These are phyloP conservation scores for Leccinum holopus DNA, from an alignment of 1,284 basidiomycete species.

Conservation along the genomic window DNA sequence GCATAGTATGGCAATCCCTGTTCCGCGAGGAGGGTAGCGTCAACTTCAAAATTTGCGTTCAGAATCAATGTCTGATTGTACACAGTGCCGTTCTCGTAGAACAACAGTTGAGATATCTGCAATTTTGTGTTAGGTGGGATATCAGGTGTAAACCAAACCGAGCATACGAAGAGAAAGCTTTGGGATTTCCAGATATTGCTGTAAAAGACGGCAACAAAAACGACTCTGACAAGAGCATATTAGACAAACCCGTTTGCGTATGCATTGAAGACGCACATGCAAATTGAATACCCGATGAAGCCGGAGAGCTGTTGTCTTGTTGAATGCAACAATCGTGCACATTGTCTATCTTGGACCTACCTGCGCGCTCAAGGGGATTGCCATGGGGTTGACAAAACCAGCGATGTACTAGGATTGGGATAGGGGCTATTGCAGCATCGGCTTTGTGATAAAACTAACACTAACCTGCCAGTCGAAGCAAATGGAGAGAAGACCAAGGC, in stretches of 20 bases:
- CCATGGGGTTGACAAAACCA: conserved; percentile 41
- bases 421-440: background rate
- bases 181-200: conserved; percentile 49
- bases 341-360: conserved; percentile 13
- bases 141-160: background rate
- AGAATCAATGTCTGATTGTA: conserved; percentile 51
- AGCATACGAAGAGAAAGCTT: conserved; percentile 48
- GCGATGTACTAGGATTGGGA: conserved; percentile 42
- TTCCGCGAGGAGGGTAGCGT: conserved; percentile 41
- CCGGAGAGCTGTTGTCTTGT: conserved; percentile 36
- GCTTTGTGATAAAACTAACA: background rate
- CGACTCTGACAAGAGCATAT: conserved; percentile 32
- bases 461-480: conserved; percentile 56
- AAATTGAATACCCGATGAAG: conserved; percentile 44
- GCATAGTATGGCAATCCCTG: conserved; percentile 42
- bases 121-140: background rate
- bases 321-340: background rate
- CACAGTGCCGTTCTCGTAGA: conserved; percentile 48
- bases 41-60: conserved; percentile 48
- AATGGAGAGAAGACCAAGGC: conserved; percentile 49
- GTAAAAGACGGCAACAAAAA: conserved; percentile 44
- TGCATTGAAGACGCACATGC: conserved; percentile 37
- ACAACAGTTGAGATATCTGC: conserved; percentile 48
- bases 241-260: background rate
- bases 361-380: conserved; percentile 45